Percentiles rank a stretch among this genome's conserved stretches.
Conservation (phyloP, 1,284 basidiomycete species). For the Sporisorium reilianum region DNA sequence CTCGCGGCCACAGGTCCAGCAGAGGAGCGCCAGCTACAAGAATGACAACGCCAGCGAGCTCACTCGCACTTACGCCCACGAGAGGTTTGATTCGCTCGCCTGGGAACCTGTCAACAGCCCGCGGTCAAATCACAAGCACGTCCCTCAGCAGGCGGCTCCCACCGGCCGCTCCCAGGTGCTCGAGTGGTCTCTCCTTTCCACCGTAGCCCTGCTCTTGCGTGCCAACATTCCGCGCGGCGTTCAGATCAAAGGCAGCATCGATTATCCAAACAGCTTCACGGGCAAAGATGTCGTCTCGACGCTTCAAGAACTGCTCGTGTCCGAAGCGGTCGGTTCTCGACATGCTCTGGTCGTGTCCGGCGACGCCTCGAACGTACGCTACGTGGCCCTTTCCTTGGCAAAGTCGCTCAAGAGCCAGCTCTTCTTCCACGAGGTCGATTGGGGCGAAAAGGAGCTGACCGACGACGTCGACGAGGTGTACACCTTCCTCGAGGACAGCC, state of each 20-base stretch:
- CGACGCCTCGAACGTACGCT: constrained; percentile 68
- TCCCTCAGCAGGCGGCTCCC: constrained; percentile 1
- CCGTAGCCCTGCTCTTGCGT: constrained; percentile 85
- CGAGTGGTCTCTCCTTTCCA: constrained; percentile 86
- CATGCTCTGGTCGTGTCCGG: constrained; percentile 56
- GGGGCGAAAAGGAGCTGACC: constrained; percentile 84
- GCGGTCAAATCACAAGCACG: constrained; percentile 5
- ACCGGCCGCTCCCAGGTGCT: constrained; percentile 6
- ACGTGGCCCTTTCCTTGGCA: constrained; percentile 85
- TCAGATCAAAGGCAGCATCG: constrained; percentile 75
- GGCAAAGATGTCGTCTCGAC: constrained; percentile 65
- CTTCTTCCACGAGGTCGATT: constrained; percentile 97
- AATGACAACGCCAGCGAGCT: constrained; percentile 11
- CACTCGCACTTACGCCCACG: constrained; percentile 23
- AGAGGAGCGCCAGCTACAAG: constrained; percentile 5
- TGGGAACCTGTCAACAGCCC: constrained; percentile 42
- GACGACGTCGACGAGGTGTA: constrained; percentile 96
- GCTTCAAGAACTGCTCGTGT: constrained; percentile 47
- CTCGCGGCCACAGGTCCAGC: constrained; percentile 1
- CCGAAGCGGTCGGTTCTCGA: constrained; percentile 70
- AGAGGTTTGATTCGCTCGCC: constrained; percentile 36
- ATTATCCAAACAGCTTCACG: constrained; percentile 66
- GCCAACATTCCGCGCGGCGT: constrained; percentile 86
- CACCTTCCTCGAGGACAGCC: constrained; percentile 87
- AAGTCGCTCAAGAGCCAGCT: constrained; percentile 89